Percentiles rank a stretch among this genome's conserved stretches.
Conservation (phyloP, 352 stramenopile genomes). For the Globisporangium middletonii region DNA sequence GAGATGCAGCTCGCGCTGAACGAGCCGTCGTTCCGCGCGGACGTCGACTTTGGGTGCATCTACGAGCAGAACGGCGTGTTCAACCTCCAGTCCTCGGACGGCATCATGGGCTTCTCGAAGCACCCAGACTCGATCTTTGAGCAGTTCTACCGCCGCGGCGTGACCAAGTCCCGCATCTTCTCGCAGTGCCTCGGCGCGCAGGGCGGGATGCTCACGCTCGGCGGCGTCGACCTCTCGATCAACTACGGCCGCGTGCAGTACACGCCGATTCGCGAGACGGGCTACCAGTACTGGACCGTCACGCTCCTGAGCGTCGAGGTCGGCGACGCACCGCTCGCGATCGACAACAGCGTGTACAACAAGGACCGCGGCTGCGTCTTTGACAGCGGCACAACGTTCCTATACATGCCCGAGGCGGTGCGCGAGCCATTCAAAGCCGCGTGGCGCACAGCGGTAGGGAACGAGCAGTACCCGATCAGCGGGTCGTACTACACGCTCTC, state of each 20-base stretch:
- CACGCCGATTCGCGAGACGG: conserved; percentile 66
- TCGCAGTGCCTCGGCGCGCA: conserved; percentile 88
- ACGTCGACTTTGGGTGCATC: conserved; percentile 94
- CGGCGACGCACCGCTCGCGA: conserved; percentile 22
- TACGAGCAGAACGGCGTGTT: conserved; percentile 89
- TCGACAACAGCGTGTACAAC: conserved; percentile 47
- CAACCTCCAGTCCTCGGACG: conserved; percentile 89
- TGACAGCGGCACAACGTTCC: conserved; percentile 74
- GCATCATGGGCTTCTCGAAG: conserved; percentile 95
- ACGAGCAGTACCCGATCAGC: conserved; percentile 33
- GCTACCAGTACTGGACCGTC: conserved; percentile 80
- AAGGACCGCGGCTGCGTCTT: conserved; percentile 62
- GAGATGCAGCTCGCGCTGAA: conserved; percentile 38
- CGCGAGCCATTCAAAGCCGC: conserved; percentile 34
- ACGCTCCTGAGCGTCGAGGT: conserved; percentile 45
- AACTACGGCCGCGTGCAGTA: conserved; percentile 83
- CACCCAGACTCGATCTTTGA: conserved; percentile 87
- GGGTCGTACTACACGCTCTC: conserved; percentile 39
- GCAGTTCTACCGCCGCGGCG: conserved; percentile 84
- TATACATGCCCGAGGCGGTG: conserved; percentile 50
- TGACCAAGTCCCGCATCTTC: conserved; percentile 88
- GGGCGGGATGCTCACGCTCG: conserved; percentile 91
- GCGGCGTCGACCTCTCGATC: conserved; percentile 71
- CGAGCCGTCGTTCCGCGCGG: conserved; percentile 17
- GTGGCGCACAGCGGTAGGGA: conserved; percentile 41